phyloP scores from a whole-genome alignment of 805 yeast species.

The Candida tammaniensis region DNA sequence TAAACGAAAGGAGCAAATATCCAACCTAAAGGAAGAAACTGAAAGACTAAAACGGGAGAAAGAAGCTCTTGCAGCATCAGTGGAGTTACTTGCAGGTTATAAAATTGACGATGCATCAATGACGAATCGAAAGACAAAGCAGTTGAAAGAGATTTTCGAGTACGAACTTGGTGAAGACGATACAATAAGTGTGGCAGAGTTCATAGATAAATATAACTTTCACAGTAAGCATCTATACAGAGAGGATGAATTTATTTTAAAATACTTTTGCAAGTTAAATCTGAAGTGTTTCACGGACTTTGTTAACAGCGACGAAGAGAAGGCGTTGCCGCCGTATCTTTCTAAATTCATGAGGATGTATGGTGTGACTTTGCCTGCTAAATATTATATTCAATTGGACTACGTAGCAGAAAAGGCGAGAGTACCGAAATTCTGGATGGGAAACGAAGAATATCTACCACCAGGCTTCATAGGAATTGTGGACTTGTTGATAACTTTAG shows the following conservation, averaged over 20 bases:
- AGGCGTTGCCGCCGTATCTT: not conserved
- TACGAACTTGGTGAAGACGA: not conserved
- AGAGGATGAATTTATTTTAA: slow-evolving; percentile 1
- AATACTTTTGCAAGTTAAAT: slow-evolving; percentile 1
- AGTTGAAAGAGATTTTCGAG: not conserved
- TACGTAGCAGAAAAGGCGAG: not conserved
- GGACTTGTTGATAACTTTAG: not conserved
- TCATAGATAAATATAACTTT: slow-evolving; percentile 1
- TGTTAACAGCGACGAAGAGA: not conserved
- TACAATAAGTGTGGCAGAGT: not conserved
- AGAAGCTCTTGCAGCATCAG: slow-evolving; percentile 10
- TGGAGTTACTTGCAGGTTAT: not conserved
- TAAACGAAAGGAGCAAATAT: not conserved
- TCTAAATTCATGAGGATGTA: slow-evolving; percentile 1
- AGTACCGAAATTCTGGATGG: slow-evolving; percentile 1
- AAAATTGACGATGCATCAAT: not conserved
- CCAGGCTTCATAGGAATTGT: not conserved
- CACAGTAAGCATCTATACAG: not conserved
- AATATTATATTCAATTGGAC: not conserved
- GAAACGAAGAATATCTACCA: slow-evolving; percentile 1
- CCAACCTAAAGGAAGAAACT: slow-evolving; percentile 1
- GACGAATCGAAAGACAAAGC: not conserved
- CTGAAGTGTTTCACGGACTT: not conserved
- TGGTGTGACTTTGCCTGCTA: not conserved
- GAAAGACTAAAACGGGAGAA: slow-evolving; percentile 1